Evolutionary conservation across 1,139 yeast species (phyloP).

Genomic region (Pichia sp.): DNA sequence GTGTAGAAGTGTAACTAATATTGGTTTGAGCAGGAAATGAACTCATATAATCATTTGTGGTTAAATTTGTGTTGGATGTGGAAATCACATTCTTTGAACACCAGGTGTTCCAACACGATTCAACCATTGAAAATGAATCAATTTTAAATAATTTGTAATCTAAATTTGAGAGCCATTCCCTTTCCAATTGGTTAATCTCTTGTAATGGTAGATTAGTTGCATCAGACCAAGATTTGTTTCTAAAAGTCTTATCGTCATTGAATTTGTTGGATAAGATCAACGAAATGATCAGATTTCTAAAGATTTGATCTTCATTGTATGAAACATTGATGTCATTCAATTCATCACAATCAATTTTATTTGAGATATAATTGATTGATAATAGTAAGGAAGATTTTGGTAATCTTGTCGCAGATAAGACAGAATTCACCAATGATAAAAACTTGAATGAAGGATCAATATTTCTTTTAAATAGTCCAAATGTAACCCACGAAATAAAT

Average conservation of each 20-base stretch:
- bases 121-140: slow-evolving; percentile 22
- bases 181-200: slow-evolving; percentile 59
- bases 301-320: slow-evolving; percentile 35
- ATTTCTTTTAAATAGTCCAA: slow-evolving; percentile 24
- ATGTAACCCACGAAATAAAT: slow-evolving; percentile 35
- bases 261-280: slow-evolving; percentile 85
- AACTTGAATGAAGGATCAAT: slow-evolving; percentile 47
- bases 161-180: slow-evolving; percentile 54
- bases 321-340: slow-evolving; percentile 15
- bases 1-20: neutral
- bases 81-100: slow-evolving; percentile 17
- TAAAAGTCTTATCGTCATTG: slow-evolving; percentile 93
- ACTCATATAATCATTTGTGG: no score
- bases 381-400: slow-evolving; percentile 75
- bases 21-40: no score
- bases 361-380: slow-evolving; percentile 65
- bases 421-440: slow-evolving; percentile 53
- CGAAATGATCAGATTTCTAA: slow-evolving; percentile 58
- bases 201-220: slow-evolving; percentile 74
- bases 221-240: slow-evolving; percentile 91
- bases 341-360: slow-evolving; percentile 28
- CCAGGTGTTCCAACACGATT: slow-evolving; percentile 29
- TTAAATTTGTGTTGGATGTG: no score
- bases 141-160: slow-evolving; percentile 38
- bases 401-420: slow-evolving; percentile 81